phyloP scores from a whole-genome alignment of 768 basidiomycete species.

The Mrakia blollopis region DNA sequence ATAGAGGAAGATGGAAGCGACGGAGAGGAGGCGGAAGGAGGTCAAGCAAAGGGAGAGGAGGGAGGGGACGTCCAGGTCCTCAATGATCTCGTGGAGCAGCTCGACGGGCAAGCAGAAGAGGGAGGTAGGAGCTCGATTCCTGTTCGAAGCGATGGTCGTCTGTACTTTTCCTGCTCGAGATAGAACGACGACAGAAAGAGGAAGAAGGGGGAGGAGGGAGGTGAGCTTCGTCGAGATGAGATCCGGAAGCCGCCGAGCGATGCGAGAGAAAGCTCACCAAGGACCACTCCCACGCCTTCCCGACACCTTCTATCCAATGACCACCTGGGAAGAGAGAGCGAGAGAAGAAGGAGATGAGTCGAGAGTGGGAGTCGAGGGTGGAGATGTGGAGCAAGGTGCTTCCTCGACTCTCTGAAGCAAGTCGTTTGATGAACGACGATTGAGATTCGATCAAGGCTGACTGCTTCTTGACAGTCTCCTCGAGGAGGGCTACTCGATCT shows the following conservation, averaged over 20 bases:
- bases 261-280: not conserved
- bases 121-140: not conserved
- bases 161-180: not conserved
- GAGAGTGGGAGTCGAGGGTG: not conserved
- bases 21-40: not conserved
- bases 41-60: constrained; percentile 3
- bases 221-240: not conserved
- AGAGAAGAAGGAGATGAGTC: not conserved
- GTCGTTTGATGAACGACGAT: not conserved
- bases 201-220: not conserved
- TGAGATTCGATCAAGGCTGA: not conserved
- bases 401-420: not conserved
- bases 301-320: not conserved
- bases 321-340: not conserved
- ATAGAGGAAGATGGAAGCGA: not conserved
- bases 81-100: not conserved
- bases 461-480: not conserved
- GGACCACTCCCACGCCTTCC: not conserved
- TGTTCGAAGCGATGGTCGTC: not conserved
- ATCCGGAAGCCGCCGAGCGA: not conserved
- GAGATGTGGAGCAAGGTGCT: not conserved
- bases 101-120: not conserved
- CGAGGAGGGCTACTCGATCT: not conserved
- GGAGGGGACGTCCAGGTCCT: not conserved
- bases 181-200: not conserved